Percentiles rank a stretch among this genome's conserved stretches.
Evolutionary conservation across 2,329 filamentous ascomycete species (phyloP).

Genomic region (Curvularia spicifera): DNA sequence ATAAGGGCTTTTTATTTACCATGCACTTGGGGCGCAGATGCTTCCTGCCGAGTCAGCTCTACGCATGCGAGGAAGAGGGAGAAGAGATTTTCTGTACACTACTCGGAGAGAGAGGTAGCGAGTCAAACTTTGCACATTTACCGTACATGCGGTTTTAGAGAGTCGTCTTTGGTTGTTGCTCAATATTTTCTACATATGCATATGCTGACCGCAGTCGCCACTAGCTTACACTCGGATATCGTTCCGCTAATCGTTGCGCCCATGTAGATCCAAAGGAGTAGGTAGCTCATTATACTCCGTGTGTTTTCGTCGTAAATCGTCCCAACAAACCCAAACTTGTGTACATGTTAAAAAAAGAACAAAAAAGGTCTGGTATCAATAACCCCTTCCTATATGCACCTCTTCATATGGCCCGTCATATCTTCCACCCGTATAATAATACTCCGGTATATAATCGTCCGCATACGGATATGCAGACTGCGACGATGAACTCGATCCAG

Average conservation of each 20-base stretch:
- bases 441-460: conserved; percentile 46
- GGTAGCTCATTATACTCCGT: conserved; percentile 7
- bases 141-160: conserved; percentile 3
- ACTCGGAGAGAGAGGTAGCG: conserved; percentile 20
- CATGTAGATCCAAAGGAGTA: conserved; percentile 6
- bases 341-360: background rate
- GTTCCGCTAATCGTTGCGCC: background rate
- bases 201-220: background rate
- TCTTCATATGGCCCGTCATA: background rate
- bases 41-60: conserved; percentile 10
- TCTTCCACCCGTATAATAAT: conserved; percentile 6
- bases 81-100: conserved; percentile 18
- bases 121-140: conserved; percentile 20
- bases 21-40: background rate
- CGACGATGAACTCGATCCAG: conserved; percentile 18
- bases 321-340: background rate
- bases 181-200: background rate
- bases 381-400: background rate
- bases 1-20: background rate
- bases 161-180: background rate
- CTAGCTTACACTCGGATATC: background rate
- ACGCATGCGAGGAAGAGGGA: conserved; percentile 1
- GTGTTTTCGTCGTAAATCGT: conserved; percentile 1
- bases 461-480: conserved; percentile 31
- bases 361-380: conserved; percentile 8